A percentile compares a stretch with the other conserved stretches of the same genome.
Conservation (phyloP, 2,329 filamentous ascomycete species). For the Mollisia scopiformis region DNA sequence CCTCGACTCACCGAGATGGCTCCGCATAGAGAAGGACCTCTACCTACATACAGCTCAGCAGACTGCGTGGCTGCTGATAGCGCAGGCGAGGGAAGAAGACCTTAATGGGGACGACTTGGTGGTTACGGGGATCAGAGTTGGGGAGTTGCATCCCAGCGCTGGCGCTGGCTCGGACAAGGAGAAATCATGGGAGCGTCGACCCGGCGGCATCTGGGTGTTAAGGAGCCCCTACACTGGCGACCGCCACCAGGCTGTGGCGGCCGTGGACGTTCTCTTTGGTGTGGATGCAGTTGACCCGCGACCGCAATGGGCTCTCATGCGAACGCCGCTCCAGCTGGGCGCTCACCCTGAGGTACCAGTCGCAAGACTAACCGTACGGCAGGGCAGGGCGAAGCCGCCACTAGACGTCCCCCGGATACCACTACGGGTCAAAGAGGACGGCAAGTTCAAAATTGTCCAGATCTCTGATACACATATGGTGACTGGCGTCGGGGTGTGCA, state of each 20-base stretch:
- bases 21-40: conserved; percentile 69
- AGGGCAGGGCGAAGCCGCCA: conserved; percentile 66
- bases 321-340: conserved; percentile 40
- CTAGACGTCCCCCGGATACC: conserved; percentile 28
- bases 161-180: conserved; percentile 38
- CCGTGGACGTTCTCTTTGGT: conserved; percentile 69
- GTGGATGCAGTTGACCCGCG: conserved; percentile 82
- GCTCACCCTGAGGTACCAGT: conserved; percentile 37
- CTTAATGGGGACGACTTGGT: conserved; percentile 58
- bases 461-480: conserved; percentile 90
- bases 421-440: conserved; percentile 75
- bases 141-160: conserved; percentile 58
- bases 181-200: conserved; percentile 65
- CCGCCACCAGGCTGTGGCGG: conserved; percentile 56
- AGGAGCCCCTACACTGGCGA: conserved; percentile 44
- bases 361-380: conserved; percentile 40
- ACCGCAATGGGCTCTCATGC: conserved; percentile 65
- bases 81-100: conserved; percentile 69
- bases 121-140: conserved; percentile 64
- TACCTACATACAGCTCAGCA: conserved; percentile 65
- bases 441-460: conserved; percentile 95
- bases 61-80: conserved; percentile 68
- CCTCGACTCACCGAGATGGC: conserved; percentile 49
- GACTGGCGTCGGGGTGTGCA: conserved; percentile 81
- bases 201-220: conserved; percentile 68